phyloP scores from a whole-genome alignment of 495 filamentous ascomycete species.

The Penicillium atrosanguineum region DNA sequence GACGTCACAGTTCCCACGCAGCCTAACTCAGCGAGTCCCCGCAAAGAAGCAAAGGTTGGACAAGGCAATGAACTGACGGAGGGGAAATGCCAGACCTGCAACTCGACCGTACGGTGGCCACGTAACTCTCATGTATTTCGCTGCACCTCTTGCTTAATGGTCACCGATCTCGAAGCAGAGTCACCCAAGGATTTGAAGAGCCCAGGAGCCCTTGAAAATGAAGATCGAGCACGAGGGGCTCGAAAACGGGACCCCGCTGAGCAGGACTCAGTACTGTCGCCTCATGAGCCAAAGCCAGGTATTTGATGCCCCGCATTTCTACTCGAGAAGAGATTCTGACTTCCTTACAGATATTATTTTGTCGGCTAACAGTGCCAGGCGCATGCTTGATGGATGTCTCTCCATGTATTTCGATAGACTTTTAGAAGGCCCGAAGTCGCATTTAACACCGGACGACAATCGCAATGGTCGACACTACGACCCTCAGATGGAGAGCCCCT shows the following conservation, averaged over 20 bases:
- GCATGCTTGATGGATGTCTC: conserved; percentile 53
- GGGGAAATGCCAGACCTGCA: conserved; percentile 80
- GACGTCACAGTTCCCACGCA: conserved; percentile 32
- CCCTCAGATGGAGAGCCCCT: background rate
- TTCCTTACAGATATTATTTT: conserved; percentile 31
- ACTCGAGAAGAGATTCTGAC: conserved; percentile 3
- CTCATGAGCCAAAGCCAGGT: conserved; percentile 11
- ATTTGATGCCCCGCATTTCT: background rate
- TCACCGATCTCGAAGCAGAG: conserved; percentile 74
- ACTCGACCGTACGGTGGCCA: conserved; percentile 81
- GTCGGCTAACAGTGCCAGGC: conserved; percentile 47
- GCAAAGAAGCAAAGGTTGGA: conserved; percentile 29
- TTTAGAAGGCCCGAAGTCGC: conserved; percentile 19
- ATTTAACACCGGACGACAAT: conserved; percentile 14
- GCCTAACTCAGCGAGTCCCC: conserved; percentile 28
- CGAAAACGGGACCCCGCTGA: conserved; percentile 4
- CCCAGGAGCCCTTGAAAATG: conserved; percentile 12
- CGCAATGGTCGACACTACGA: conserved; percentile 8
- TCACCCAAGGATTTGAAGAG: conserved; percentile 19
- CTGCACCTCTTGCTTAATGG: conserved; percentile 81
- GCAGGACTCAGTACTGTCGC: conserved; percentile 5
- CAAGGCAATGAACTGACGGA: conserved; percentile 49
- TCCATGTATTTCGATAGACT: conserved; percentile 47
- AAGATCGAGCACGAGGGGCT: conserved; percentile 4
- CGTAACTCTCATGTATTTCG: conserved; percentile 69